Conservation (phyloP, 106 monocot genomes). For the Dendrobium huoshanense region DNA sequence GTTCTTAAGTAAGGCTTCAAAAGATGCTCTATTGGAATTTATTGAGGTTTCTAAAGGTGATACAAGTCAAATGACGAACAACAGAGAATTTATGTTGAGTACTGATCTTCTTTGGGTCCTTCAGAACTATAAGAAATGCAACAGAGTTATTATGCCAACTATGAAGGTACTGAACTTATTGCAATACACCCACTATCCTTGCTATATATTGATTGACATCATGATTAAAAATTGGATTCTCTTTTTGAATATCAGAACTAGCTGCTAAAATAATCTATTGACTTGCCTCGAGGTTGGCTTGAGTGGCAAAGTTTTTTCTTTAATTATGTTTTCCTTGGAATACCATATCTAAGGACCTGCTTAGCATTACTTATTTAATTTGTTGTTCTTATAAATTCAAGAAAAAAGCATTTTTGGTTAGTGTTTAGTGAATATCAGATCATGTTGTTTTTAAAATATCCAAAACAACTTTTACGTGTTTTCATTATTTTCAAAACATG, state of each 20-base stretch:
- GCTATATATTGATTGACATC: not conserved
- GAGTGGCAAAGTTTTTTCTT: not conserved
- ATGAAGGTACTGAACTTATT: constrained; percentile 51
- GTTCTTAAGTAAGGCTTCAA: constrained; percentile 64
- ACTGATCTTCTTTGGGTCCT: constrained; percentile 82
- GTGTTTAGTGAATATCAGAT: too few relatives aligned
- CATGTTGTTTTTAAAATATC: too few relatives aligned
- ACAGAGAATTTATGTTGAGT: constrained; percentile 52
- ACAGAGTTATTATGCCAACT: constrained; percentile 73
- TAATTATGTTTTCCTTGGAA: not conserved
- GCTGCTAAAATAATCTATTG: not conserved
- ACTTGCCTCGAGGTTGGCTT: not conserved
- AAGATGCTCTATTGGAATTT: constrained; percentile 58
- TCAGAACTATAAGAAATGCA: constrained; percentile 57
- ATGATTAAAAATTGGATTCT: not conserved
- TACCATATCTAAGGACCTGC: not conserved
- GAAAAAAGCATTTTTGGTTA: too few relatives aligned
- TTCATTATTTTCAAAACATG: too few relatives aligned
- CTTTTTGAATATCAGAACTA: not conserved
- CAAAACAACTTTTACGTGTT: too few relatives aligned
- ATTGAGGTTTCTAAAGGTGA: constrained; percentile 39
- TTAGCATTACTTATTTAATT: too few relatives aligned
- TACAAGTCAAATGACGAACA: constrained; percentile 17
- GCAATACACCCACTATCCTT: not conserved
- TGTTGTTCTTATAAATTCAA: too few relatives aligned